A percentile compares a stretch with the other conserved stretches of the same genome.
Conservation (phyloP, 78 protist genomes). For the Goniomonas avonlea region DNA sequence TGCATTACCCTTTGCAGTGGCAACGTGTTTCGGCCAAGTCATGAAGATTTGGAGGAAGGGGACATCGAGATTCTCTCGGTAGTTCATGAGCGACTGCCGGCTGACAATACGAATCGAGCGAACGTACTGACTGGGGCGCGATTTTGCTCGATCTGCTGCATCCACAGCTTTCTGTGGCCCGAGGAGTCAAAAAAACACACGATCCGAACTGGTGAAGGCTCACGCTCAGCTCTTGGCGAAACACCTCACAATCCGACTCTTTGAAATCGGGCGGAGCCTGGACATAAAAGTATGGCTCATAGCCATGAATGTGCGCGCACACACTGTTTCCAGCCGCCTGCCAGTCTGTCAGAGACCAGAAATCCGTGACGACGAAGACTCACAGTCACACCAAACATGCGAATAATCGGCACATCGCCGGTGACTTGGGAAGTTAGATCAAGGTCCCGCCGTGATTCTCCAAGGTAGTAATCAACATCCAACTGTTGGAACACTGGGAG, state of each 20-base stretch:
- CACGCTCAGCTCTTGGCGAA: neutral
- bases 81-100: conserved; percentile 12
- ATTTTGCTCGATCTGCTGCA: too few species aligned
- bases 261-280: conserved; percentile 26
- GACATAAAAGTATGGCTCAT: conserved; percentile 89
- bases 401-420: conserved; percentile 56
- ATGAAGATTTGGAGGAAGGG: neutral
- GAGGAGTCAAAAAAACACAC: neutral
- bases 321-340: conserved; percentile 90
- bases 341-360: too few species aligned
- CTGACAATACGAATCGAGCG: too few species aligned
- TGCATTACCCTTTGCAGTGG: too few species aligned
- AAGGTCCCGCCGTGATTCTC: neutral
- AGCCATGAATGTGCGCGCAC: conserved; percentile 86
- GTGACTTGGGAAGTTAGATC: neutral
- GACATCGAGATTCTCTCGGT: neutral
- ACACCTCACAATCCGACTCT: neutral
- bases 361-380: too few species aligned
- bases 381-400: conserved; percentile 88
- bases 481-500: conserved; percentile 1
- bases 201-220: too few species aligned
- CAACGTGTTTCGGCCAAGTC: conserved; percentile 6
- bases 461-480: conserved; percentile 27
- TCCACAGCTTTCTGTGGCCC: too few species aligned
- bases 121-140: too few species aligned